Percentiles rank a stretch among this genome's conserved stretches.
phyloP scores from a whole-genome alignment of 2,329 filamentous ascomycete genomes.

The Hortaea werneckii region DNA sequence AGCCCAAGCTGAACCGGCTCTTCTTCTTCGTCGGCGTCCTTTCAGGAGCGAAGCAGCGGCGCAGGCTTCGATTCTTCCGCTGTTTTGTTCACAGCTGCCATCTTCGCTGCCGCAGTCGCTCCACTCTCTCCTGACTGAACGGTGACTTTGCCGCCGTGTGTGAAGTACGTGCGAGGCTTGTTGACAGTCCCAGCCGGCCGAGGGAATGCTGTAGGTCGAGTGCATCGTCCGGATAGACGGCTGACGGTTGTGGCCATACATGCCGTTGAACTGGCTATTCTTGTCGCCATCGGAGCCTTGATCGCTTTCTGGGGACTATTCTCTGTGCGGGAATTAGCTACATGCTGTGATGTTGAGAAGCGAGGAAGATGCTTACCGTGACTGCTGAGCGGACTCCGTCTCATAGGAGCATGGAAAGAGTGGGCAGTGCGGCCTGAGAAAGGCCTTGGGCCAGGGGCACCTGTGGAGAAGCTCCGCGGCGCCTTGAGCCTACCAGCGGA shows the following conservation, averaged over 20 bases:
- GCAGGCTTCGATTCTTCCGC: slow-evolving; percentile 1
- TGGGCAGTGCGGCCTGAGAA: background rate
- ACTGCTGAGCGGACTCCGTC: slow-evolving; percentile 15
- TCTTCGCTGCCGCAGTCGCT: slow-evolving; percentile 1
- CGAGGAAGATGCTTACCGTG: slow-evolving; percentile 12
- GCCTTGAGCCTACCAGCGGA: slow-evolving; percentile 1
- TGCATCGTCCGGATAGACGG: slow-evolving; percentile 4
- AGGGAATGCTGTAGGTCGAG: slow-evolving; percentile 1
- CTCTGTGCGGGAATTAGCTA: slow-evolving; percentile 9
- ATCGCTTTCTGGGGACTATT: slow-evolving; percentile 16
- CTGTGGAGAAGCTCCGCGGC: slow-evolving; percentile 1
- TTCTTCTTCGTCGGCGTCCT: slow-evolving; percentile 15
- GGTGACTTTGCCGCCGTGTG: slow-evolving; percentile 17
- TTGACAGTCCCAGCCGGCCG: background rate
- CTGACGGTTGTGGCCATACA: slow-evolving; percentile 3
- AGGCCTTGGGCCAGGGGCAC: slow-evolving; percentile 2
- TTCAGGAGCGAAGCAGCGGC: background rate
- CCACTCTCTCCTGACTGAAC: slow-evolving; percentile 6
- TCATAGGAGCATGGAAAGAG: slow-evolving; percentile 8
- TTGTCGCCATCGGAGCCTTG: slow-evolving; percentile 10
- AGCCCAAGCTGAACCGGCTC: slow-evolving; percentile 16
- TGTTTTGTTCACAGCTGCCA: background rate
- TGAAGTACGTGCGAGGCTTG: slow-evolving; percentile 20
- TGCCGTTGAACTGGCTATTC: background rate
- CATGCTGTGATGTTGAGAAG: background rate